Base-by-base conservation (phyloP, 495 filamentous ascomycete species). In the Viridothelium virens region DNA sequence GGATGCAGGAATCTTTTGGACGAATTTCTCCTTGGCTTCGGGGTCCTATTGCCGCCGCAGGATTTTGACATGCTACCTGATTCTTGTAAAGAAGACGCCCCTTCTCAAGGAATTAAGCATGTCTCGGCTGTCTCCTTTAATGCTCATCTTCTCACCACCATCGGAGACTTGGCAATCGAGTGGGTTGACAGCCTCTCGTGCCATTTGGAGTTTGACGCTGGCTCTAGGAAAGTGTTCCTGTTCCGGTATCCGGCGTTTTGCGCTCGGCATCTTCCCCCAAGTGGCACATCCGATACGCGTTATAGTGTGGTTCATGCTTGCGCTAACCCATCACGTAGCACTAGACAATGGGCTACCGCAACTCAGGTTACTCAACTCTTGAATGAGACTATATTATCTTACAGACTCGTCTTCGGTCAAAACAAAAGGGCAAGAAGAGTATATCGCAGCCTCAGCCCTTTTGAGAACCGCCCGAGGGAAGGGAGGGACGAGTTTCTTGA, bases 191-290 rank as follows among this genome's bases (percentile, higher is more conserved):
- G 70, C 38, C 68, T 71, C 6, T 61, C 70, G 11, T 71, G 68
- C 63, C 70, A 71, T 63, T 64, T 71, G n/a, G 68, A 71, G 61
- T 67, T 70, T 25, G 68, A 71, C 47, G 37, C 2, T 16, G 12
- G 62, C 41, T 56, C 36, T 7, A 39, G 46, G 2, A 63, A 50
- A 3, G 46, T 71, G 37, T 71, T 67, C 46, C 38, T 71, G 25
- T 71, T 71, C 53, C 70, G 70, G 4, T 68, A 65, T 66, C 70
- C 70, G 9, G 63, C 70, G 14, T 71, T 71, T 59, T 71, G 70
- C 62, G 56, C 62, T 25, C 44, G 36, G 14, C 53, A 65, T 65
- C 14, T 67, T 14, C 64, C 47, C 9, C n/a, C 50, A n/a, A 38
- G 25, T 37, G 38, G 37, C 34, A 25, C 59, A 63, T 48, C 38